A percentile compares a stretch with the other conserved stretches of the same genome.
These are phyloP conservation scores for Neonectria punicea DNA, from an alignment of 2,329 filamentous ascomycete genomes.

Conservation along the genomic window DNA sequence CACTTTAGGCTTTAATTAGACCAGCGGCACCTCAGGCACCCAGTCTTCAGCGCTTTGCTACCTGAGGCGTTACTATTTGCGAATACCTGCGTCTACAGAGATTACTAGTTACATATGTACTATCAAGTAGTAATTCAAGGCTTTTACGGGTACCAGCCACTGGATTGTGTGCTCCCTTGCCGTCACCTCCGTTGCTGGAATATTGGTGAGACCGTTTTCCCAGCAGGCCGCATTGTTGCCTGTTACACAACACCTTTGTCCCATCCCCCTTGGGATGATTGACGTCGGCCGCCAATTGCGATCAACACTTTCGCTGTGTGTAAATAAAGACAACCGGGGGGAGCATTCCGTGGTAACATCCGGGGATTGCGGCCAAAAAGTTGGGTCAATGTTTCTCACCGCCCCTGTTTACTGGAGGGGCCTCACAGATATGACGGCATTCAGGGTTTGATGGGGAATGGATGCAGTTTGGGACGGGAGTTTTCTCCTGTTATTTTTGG, in stretches of 20 bases:
- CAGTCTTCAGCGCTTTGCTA: too few relatives aligned
- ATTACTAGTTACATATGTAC: too few relatives aligned
- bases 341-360: not conserved
- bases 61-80: too few relatives aligned
- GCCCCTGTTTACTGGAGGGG: not conserved
- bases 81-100: not conserved
- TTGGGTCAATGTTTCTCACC: slow-evolving; percentile 3
- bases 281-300: slow-evolving; percentile 19
- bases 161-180: not conserved
- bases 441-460: too few relatives aligned
- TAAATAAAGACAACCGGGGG: not conserved
- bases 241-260: not conserved
- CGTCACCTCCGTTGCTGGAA: not conserved
- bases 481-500: not conserved
- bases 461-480: too few relatives aligned
- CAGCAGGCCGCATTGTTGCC: not conserved
- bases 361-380: not conserved
- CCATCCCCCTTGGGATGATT: slow-evolving; percentile 10
- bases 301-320: slow-evolving; percentile 5
- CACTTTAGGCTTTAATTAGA: not conserved
- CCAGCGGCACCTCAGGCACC: too few relatives aligned
- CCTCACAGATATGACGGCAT: not conserved
- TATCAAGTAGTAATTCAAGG: too few relatives aligned
- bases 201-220: not conserved
- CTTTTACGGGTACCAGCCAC: too few relatives aligned